A percentile compares a stretch with the other conserved stretches of the same genome.
Evolutionary conservation across 805 yeast genomes (phyloP).

Genomic region (Candida morakotiae): DNA sequence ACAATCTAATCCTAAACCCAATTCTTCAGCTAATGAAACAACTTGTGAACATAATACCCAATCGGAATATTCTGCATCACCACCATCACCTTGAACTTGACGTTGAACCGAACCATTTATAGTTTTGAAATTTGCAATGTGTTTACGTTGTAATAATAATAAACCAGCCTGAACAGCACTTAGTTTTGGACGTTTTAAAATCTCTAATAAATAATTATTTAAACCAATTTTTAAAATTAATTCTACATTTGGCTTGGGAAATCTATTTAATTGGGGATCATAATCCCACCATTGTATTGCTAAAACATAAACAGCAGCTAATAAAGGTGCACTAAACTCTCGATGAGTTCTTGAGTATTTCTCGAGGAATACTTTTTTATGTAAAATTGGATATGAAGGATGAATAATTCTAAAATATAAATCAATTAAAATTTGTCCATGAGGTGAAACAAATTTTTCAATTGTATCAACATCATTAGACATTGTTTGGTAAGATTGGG

Average conservation of each 20-base stretch:
- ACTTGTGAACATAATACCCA: slow-evolving; percentile 88
- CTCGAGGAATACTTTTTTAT: slow-evolving; percentile 86
- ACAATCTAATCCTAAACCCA: slow-evolving; percentile 90
- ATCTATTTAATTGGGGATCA: slow-evolving; percentile 70
- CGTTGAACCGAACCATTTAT: slow-evolving; percentile 9
- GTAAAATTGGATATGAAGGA: slow-evolving; percentile 87
- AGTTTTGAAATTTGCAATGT: slow-evolving; percentile 18
- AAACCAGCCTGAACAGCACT: slow-evolving; percentile 91
- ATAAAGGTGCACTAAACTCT: slow-evolving; percentile 84
- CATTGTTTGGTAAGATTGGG: slow-evolving; percentile 61
- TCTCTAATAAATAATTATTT: slow-evolving; percentile 68
- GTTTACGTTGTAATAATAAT: slow-evolving; percentile 64
- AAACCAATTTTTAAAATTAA: slow-evolving; percentile 45
- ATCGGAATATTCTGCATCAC: slow-evolving; percentile 50
- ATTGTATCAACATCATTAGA: slow-evolving; percentile 79
- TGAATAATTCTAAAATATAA: slow-evolving; percentile 82
- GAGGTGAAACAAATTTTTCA: slow-evolving; percentile 85
- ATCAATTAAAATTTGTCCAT: slow-evolving; percentile 77
- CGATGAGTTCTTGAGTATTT: slow-evolving; percentile 88
- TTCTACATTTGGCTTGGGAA: slow-evolving; percentile 73
- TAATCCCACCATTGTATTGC: slow-evolving; percentile 96
- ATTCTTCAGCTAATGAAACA: slow-evolving; percentile 82
- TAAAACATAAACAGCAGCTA: slow-evolving; percentile 85
- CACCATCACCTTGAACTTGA: slow-evolving; percentile 8
- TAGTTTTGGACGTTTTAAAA: slow-evolving; percentile 80